phyloP scores from a whole-genome alignment of 768 basidiomycete genomes.

The Hortiboletus campestris region DNA sequence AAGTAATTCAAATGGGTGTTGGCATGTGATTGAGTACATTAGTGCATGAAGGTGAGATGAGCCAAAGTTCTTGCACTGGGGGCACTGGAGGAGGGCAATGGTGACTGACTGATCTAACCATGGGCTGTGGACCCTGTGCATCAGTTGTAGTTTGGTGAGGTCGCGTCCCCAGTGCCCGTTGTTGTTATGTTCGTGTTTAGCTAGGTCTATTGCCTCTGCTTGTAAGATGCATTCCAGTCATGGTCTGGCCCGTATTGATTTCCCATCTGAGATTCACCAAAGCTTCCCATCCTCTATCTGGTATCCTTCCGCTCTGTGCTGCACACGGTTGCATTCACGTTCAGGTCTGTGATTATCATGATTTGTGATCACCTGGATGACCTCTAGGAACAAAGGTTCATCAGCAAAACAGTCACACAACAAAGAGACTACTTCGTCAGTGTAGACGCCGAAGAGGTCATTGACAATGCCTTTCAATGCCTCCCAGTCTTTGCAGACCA shows the following conservation, averaged over 20 bases:
- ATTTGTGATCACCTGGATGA: background rate
- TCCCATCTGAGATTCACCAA: slow-evolving; percentile 14
- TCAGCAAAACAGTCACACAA: background rate
- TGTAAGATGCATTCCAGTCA: too few species aligned
- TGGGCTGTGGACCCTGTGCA: background rate
- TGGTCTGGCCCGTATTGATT: background rate
- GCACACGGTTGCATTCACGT: too few species aligned
- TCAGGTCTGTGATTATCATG: too few species aligned
- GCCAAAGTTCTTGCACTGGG: slow-evolving; percentile 23
- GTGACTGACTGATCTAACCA: background rate
- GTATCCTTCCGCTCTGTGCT: slow-evolving; percentile 8
- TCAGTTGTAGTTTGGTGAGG: background rate
- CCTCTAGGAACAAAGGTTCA: background rate
- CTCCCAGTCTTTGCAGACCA: slow-evolving; percentile 29
- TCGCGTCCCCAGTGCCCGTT: slow-evolving; percentile 7
- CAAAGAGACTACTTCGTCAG: background rate
- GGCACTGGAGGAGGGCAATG: slow-evolving; percentile 20
- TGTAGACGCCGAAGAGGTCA: background rate
- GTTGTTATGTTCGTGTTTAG: background rate
- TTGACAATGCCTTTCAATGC: background rate
- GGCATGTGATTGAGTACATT: slow-evolving; percentile 35
- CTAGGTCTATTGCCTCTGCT: slow-evolving; percentile 2
- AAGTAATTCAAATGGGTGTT: slow-evolving; percentile 34
- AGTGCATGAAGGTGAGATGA: slow-evolving; percentile 23
- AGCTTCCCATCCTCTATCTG: slow-evolving; percentile 17